Base-by-base conservation (phyloP, 129 eudicot genomes). In the Flaveria linearis region DNA sequence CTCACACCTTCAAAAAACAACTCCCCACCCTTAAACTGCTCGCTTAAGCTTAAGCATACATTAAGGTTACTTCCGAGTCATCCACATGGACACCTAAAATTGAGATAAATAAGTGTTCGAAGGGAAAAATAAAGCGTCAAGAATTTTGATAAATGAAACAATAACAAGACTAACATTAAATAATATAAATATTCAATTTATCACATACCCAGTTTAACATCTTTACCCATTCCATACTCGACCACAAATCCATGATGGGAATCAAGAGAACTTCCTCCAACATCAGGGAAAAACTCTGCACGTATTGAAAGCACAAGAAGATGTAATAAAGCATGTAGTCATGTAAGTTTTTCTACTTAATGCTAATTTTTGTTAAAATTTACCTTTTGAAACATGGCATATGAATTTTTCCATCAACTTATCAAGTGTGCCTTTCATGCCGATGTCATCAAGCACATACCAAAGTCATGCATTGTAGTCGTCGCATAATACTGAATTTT, bases 361-460 rank as follows among this genome's bases (percentile, higher is more conserved):
- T 5, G 17, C 41, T 39, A 52, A 53, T 1, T 20, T 7, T 61
- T 18, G 22, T 17, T 25, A 55, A n/a, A 70, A 12, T 60, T 33
- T 81, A 93, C 98, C 86, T 85, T 76, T 87, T 61, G 98, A 81
- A 13, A 93, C 83, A 15, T 96, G 97, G 22, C 92, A 91, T 50
- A 93, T 78, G 61, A 87, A 93, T 33, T 90, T 97, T 51, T 87
- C 96, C 93, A 93, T 85, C 46, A 93, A 80, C 82, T 87, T 93
- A 67, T 84, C 88, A 79, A 93, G 98, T 87, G 90, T 93, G 42
- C 85, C 76, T 75, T 90, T 86, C 85, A 93, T 69, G 81, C 98
- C 98, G 82, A 93, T 90, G 68, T 93, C 98, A 88, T 93, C 98
- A 69, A 93, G 93, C 61, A 93, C 98, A 79, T 93, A 72, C 98